Conservation (phyloP, 1,284 basidiomycete species). For the Inonotus obliquus region DNA sequence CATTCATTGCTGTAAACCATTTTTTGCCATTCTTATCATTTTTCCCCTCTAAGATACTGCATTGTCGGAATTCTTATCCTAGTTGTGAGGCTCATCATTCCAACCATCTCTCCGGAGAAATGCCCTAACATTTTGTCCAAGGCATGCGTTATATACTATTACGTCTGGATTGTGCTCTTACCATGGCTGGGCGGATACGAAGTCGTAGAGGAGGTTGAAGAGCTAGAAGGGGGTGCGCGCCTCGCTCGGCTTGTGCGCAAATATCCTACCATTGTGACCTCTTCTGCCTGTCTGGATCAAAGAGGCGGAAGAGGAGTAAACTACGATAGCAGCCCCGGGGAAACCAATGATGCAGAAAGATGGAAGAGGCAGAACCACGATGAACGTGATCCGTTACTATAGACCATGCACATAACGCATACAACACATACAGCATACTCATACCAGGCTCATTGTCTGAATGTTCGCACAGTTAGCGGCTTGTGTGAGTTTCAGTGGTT, state of each 20-base stretch:
- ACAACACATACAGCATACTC: neutral
- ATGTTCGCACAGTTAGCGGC: no score
- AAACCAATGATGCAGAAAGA: neutral
- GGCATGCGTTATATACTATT: conserved; percentile 32
- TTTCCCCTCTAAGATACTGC: conserved; percentile 17
- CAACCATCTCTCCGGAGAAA: neutral
- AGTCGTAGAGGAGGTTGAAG: conserved; percentile 28
- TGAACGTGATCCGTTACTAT: neutral
- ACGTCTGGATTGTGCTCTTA: conserved; percentile 30
- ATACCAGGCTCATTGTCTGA: no score
- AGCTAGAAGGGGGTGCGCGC: conserved; percentile 27
- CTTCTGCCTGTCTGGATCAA: neutral
- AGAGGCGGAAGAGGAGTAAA: neutral
- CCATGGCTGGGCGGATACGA: conserved; percentile 30
- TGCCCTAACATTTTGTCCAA: neutral
- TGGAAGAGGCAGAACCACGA: neutral
- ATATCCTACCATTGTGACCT: conserved; percentile 2
- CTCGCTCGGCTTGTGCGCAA: conserved; percentile 23
- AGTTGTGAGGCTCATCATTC: conserved; percentile 3
- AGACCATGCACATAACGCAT: neutral
- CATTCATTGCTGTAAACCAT: neutral
- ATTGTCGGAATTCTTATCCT: conserved; percentile 29
- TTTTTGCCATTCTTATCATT: neutral
- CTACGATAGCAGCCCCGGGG: neutral
- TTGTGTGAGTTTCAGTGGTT: no score